These are phyloP conservation scores for Vitis riparia DNA, from an alignment of 164 flowering plant species.

Conservation along the genomic window DNA sequence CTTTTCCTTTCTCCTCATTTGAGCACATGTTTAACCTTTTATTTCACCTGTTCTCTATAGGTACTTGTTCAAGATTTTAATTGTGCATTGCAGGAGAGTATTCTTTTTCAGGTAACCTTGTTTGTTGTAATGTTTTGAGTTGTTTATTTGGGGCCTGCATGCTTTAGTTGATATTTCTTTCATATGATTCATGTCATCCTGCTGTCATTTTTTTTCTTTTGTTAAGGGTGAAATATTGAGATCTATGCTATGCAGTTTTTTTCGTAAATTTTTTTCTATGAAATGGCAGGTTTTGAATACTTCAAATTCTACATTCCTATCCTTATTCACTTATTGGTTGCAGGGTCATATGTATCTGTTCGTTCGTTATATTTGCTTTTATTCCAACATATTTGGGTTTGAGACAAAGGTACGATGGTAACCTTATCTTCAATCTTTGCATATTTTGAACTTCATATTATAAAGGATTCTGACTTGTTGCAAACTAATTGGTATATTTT, in stretches of 20 bases:
- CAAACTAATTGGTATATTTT: neutral
- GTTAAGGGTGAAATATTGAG: too few relatives aligned
- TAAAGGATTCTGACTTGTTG: neutral
- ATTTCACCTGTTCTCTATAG: slow-evolving; percentile 30
- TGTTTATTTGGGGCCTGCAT: neutral
- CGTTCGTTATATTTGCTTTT: slow-evolving; percentile 76
- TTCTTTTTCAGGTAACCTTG: slow-evolving; percentile 80
- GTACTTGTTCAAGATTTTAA: slow-evolving; percentile 90
- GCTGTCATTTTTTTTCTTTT: neutral
- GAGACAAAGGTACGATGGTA: slow-evolving; percentile 79
- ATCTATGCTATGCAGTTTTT: too few relatives aligned
- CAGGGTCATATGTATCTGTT: slow-evolving; percentile 99
- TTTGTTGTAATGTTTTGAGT: neutral
- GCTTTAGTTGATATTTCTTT: slow-evolving; percentile 1
- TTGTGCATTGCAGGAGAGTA: slow-evolving; percentile 90
- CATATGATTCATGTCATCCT: neutral
- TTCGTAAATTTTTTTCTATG: neutral
- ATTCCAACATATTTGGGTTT: slow-evolving; percentile 95
- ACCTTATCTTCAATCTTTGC: neutral
- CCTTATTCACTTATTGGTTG: slow-evolving; percentile 16
- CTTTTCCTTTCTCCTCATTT: neutral
- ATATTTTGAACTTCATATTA: neutral
- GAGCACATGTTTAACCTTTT: neutral
- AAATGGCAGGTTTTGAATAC: neutral
- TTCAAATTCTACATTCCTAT: neutral